phyloP scores from a whole-genome alignment of 140 eudicot genomes.

The Cichorium intybus region DNA sequence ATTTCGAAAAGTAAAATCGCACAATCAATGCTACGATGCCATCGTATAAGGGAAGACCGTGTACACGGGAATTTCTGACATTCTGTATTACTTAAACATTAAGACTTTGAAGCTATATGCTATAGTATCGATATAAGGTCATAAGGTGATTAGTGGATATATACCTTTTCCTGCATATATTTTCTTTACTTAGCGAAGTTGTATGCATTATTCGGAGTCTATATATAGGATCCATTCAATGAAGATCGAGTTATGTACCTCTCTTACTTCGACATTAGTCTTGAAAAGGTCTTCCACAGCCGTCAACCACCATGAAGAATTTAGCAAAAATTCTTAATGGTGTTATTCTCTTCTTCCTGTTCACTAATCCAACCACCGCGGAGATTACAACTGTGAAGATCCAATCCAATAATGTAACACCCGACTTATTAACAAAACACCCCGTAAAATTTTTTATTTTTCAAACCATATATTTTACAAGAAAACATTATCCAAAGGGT shows the following conservation, averaged over 20 bases:
- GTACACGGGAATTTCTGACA: too few relatives aligned
- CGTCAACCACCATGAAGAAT: slow-evolving; percentile 20
- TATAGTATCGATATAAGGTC: too few relatives aligned
- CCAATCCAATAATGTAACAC: slow-evolving; percentile 45
- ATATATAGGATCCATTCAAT: background rate
- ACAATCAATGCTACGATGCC: too few relatives aligned
- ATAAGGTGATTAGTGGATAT: background rate
- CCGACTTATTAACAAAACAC: too few relatives aligned
- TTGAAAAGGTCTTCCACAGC: background rate
- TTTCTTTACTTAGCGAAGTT: background rate
- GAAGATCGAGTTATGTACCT: too few relatives aligned
- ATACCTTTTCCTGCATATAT: background rate
- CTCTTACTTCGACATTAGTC: background rate
- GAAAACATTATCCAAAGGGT: too few relatives aligned
- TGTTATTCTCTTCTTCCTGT: slow-evolving; percentile 14
- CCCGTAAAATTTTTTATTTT: too few relatives aligned
- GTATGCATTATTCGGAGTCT: background rate
- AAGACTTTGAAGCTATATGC: too few relatives aligned
- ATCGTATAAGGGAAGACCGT: too few relatives aligned
- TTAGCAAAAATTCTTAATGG: background rate
- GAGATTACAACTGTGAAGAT: slow-evolving; percentile 45
- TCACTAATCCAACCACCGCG: slow-evolving; percentile 22
- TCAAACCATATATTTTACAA: too few relatives aligned
- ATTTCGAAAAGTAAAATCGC: too few relatives aligned
- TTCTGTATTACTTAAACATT: too few relatives aligned